Evolutionary conservation across 768 basidiomycete species (phyloP).

Genomic region (Mrakia hoshinonis): DNA sequence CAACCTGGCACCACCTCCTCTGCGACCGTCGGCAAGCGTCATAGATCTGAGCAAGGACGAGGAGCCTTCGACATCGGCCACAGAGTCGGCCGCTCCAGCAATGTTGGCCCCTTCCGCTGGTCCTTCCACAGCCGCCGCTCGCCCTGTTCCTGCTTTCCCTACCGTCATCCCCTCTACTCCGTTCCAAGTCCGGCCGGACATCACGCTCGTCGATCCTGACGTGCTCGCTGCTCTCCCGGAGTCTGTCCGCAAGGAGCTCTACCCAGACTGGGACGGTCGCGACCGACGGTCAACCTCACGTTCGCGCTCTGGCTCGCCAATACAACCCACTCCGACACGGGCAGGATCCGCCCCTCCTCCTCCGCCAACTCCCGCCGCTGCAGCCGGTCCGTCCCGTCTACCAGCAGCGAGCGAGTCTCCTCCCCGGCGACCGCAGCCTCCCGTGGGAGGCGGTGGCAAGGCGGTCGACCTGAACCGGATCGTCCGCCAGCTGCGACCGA

Average conservation of each 20-base stretch:
- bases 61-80: neutral
- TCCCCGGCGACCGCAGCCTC: too few species aligned
- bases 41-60: neutral
- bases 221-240: constrained; percentile 12
- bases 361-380: neutral
- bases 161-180: constrained; percentile 14
- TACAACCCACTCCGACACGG: neutral
- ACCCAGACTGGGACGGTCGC: constrained; percentile 18
- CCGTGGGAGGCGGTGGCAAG: too few species aligned
- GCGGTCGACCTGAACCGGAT: constrained; percentile 6
- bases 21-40: neutral
- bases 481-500: constrained; percentile 7
- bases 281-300: neutral
- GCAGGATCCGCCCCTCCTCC: neutral
- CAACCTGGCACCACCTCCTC: neutral
- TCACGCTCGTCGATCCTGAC: constrained; percentile 21
- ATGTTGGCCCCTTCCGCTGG: neutral
- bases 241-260: constrained; percentile 16
- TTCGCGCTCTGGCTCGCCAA: neutral
- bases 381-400: neutral
- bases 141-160: neutral
- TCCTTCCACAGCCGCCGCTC: neutral
- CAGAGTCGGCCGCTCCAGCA: too few species aligned
- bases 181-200: neutral
- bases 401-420: neutral